These are phyloP conservation scores for Acacia crassicarpa DNA, from an alignment of 306 rosid genomes.

Conservation along the genomic window DNA sequence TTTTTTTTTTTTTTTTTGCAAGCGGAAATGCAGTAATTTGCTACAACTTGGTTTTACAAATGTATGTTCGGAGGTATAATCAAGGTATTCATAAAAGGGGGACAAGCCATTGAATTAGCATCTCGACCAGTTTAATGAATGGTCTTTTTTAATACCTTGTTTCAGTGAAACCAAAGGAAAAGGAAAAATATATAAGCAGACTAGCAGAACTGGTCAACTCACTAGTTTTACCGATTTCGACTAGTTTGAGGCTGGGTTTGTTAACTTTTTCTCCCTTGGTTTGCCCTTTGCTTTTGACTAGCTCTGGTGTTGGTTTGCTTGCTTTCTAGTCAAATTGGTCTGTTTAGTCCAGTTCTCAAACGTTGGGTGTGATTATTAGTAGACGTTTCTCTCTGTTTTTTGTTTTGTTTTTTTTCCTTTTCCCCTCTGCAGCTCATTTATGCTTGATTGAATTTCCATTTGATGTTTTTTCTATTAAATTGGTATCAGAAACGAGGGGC, in stretches of 20 bases:
- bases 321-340: background rate
- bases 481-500: slow-evolving; percentile 77
- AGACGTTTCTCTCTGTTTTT: background rate
- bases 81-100: background rate
- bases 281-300: background rate
- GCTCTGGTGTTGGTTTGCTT: background rate
- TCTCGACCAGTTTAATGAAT: background rate
- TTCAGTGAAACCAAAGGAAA: background rate
- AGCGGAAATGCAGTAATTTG: background rate
- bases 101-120: background rate
- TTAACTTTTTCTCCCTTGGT: background rate
- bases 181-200: background rate
- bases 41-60: background rate
- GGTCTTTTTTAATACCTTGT: background rate
- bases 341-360: background rate
- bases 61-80: background rate
- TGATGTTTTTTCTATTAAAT: background rate
- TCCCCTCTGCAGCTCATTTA: background rate
- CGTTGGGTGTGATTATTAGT: background rate
- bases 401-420: background rate
- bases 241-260: background rate
- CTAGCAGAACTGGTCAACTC: background rate
- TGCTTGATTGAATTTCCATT: background rate
- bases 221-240: background rate
- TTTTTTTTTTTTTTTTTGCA: background rate